These are phyloP conservation scores for Alternaria dauci DNA, from an alignment of 2,329 filamentous ascomycete genomes.

Conservation along the genomic window DNA sequence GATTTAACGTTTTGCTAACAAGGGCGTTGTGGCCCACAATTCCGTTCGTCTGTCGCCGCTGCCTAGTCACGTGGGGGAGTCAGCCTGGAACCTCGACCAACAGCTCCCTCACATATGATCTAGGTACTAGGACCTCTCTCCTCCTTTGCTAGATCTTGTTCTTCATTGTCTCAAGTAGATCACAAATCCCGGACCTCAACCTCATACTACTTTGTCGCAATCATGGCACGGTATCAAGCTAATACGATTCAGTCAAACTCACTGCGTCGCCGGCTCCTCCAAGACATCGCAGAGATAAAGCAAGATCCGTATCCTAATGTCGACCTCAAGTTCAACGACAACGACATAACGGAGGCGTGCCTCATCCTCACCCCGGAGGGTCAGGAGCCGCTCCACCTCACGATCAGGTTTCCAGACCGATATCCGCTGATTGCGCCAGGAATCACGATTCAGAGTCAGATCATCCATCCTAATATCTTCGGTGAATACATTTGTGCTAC, in stretches of 20 bases:
- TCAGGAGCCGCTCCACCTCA: slow-evolving; percentile 56
- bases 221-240: background rate
- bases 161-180: background rate
- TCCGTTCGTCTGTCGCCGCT: background rate
- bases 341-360: slow-evolving; percentile 52
- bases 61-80: slow-evolving; percentile 2
- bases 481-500: slow-evolving; percentile 57
- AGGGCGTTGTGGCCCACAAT: slow-evolving; percentile 1
- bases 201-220: background rate
- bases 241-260: slow-evolving; percentile 1
- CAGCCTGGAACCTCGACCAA: background rate
- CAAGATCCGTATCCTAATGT: slow-evolving; percentile 59
- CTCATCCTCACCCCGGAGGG: slow-evolving; percentile 55
- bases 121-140: background rate
- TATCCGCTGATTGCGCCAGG: slow-evolving; percentile 55
- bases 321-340: slow-evolving; percentile 50
- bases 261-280: slow-evolving; percentile 43
- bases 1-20: background rate
- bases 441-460: slow-evolving; percentile 53
- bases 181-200: background rate
- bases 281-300: slow-evolving; percentile 58
- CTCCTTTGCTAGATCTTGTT: background rate
- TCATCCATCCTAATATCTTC: slow-evolving; percentile 60
- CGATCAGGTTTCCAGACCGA: slow-evolving; percentile 43
- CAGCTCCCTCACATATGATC: background rate